These are phyloP conservation scores for Plasmodium reichenowi DNA, from an alignment of 169 alveolate species.

Conservation along the genomic window DNA sequence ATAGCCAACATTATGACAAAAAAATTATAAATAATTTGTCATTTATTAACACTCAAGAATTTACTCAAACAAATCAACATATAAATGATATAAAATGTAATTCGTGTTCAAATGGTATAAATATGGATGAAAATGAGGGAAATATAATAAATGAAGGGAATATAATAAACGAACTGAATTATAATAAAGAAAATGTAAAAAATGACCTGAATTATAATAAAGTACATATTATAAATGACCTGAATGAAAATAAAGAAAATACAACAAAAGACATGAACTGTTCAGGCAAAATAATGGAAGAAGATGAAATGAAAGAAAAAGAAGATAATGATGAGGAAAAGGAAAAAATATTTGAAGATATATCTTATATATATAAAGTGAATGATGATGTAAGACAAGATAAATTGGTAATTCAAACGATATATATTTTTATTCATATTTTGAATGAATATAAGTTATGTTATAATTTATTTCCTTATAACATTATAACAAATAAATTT, in stretches of 20 bases:
- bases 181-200: background rate
- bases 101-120: background rate
- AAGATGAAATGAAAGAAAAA: background rate
- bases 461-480: conserved; percentile 83
- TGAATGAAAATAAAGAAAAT: background rate
- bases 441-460: conserved; percentile 83
- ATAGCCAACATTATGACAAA: no score
- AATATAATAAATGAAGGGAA: background rate
- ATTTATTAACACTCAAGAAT: no score
- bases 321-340: background rate
- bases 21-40: no score
- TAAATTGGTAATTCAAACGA: conserved; percentile 86
- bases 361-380: conserved; percentile 86
- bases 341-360: conserved; percentile 10
- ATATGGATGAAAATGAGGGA: background rate
- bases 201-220: background rate
- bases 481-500: conserved; percentile 79
- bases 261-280: background rate
- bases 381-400: conserved; percentile 92
- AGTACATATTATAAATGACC: background rate
- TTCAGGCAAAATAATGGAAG: background rate
- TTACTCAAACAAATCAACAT: no score
- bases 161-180: background rate
- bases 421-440: conserved; percentile 83
- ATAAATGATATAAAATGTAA: no score